Percentiles rank a stretch among this genome's conserved stretches.
Evolutionary conservation across 2,329 filamentous ascomycete species (phyloP).

Genomic region (Ophiostoma angusticollis): DNA sequence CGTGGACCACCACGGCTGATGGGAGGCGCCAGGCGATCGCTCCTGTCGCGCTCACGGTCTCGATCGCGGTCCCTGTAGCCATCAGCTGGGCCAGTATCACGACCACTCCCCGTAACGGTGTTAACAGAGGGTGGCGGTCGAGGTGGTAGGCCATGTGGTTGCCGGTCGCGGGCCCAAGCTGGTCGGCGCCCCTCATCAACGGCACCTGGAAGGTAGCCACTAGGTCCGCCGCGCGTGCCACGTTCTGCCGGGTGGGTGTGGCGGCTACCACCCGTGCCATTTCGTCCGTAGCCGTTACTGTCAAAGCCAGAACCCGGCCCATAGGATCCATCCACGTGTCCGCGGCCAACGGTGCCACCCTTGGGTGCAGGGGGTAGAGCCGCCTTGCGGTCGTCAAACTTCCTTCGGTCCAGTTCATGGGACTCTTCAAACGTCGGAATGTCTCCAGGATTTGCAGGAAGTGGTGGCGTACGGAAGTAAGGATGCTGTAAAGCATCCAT

Average conservation of each 20-base stretch:
- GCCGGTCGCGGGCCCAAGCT: constrained; percentile 42
- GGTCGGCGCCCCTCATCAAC: constrained; percentile 29
- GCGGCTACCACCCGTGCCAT: constrained; percentile 35
- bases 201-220: background rate
- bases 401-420: constrained; percentile 88
- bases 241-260: constrained; percentile 21
- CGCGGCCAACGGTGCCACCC: constrained; percentile 76
- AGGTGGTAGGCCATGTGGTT: constrained; percentile 30
- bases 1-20: constrained; percentile 15
- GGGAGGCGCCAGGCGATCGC: constrained; percentile 9
- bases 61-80: constrained; percentile 26
- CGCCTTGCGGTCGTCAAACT: constrained; percentile 75
- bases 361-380: constrained; percentile 81
- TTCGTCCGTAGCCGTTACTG: constrained; percentile 37
- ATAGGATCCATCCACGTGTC: constrained; percentile 32
- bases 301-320: constrained; percentile 39
- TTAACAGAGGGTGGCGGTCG: constrained; percentile 36
- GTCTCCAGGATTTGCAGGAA: constrained; percentile 70
- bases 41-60: constrained; percentile 23
- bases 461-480: constrained; percentile 71
- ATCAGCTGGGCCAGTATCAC: constrained; percentile 28
- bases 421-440: constrained; percentile 89
- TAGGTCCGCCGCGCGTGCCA: constrained; percentile 23
- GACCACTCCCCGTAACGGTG: constrained; percentile 25
- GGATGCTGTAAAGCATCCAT: constrained; percentile 86